Evolutionary conservation across 2,329 filamentous ascomycete species (phyloP).

Genomic region (Westerdykella ornata): DNA sequence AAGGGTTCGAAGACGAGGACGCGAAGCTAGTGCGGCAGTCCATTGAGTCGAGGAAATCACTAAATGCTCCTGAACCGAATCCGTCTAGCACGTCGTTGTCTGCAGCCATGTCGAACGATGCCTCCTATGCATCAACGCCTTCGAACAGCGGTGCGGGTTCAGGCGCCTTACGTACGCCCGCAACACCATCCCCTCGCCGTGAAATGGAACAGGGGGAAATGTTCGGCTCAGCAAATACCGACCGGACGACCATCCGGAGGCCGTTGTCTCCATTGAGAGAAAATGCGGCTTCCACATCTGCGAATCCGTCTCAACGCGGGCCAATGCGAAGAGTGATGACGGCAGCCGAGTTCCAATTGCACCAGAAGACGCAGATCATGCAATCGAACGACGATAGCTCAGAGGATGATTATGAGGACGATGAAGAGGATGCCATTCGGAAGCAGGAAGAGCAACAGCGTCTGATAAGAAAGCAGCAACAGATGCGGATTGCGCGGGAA

Average conservation of each 20-base stretch:
- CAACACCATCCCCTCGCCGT: conserved; percentile 13
- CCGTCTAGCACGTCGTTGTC: conserved; percentile 24
- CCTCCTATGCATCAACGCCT: conserved; percentile 20
- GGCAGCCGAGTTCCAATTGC: conserved; percentile 28
- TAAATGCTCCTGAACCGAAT: conserved; percentile 21
- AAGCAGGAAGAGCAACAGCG: conserved; percentile 30
- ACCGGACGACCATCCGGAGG: conserved; percentile 5
- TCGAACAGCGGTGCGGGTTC: conserved; percentile 29
- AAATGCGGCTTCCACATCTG: conserved; percentile 9
- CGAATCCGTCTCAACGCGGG: conserved; percentile 5
- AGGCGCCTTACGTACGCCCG: conserved; percentile 16
- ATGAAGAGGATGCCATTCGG: conserved; percentile 30
- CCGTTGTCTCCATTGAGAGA: conserved; percentile 7
- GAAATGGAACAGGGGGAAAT: conserved; percentile 23
- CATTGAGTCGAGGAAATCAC: conserved; percentile 18
- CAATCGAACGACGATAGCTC: conserved; percentile 23
- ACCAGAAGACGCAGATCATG: conserved; percentile 22
- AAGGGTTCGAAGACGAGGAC: conserved; percentile 24
- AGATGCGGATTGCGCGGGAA: conserved; percentile 31
- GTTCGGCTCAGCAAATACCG: conserved; percentile 17
- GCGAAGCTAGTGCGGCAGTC: conserved; percentile 25
- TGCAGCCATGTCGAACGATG: conserved; percentile 28
- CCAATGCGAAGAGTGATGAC: conserved; percentile 27
- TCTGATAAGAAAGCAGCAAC: conserved; percentile 27
- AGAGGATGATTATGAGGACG: conserved; percentile 35